phyloP scores from a whole-genome alignment of 306 rosid genomes.

The Sindora glabra region DNA sequence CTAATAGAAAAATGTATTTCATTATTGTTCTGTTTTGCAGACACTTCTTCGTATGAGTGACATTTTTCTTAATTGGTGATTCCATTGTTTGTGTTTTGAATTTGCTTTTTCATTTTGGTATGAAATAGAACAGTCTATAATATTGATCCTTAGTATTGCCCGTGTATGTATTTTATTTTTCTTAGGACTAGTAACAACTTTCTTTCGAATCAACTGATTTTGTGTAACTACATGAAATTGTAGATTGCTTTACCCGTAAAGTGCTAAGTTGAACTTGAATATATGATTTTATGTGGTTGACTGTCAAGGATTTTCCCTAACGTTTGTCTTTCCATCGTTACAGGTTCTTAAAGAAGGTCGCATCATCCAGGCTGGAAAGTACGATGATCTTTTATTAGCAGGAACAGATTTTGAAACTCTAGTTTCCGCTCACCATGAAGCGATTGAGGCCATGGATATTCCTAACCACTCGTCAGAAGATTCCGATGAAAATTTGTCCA shows the following conservation, averaged over 20 bases:
- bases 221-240: background rate
- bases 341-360: constrained; percentile 91
- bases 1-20: background rate
- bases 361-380: constrained; percentile 90
- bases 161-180: constrained; percentile 2
- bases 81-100: background rate
- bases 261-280: background rate
- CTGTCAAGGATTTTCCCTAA: constrained; percentile 7
- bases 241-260: background rate
- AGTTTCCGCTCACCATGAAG: constrained; percentile 96
- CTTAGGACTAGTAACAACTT: background rate
- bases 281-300: constrained; percentile 8
- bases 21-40: background rate
- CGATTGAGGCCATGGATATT: constrained; percentile 98
- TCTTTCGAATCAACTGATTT: background rate
- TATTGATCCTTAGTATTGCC: no score
- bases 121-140: no score
- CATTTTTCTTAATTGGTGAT: background rate
- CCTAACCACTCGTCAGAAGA: constrained; percentile 85
- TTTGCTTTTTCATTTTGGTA: no score
- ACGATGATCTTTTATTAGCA: constrained; percentile 90
- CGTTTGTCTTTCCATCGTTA: constrained; percentile 15
- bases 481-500: constrained; percentile 63
- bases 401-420: constrained; percentile 91
- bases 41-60: background rate